These are phyloP conservation scores for Inga leiocalycina DNA, from an alignment of 306 rosid species.

Conservation along the genomic window DNA sequence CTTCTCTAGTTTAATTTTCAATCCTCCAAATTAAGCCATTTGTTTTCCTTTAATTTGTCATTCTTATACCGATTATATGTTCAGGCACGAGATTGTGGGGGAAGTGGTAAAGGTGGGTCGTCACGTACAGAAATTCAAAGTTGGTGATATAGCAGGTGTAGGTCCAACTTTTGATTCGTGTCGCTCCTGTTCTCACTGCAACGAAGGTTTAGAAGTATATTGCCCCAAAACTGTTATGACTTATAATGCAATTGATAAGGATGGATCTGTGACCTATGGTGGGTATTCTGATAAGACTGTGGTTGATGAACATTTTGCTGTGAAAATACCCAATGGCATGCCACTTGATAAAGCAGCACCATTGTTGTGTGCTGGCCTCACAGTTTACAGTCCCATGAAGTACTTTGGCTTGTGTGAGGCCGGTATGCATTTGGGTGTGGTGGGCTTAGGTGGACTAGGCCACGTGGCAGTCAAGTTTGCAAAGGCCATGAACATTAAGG, in stretches of 20 bases:
- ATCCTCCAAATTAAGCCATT: not conserved
- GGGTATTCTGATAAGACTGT: constrained; percentile 39
- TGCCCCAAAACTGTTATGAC: constrained; percentile 27
- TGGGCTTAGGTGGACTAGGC: not conserved
- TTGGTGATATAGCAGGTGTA: constrained; percentile 42
- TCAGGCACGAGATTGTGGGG: constrained; percentile 43
- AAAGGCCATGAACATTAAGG: not conserved
- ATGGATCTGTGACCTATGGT: constrained; percentile 38
- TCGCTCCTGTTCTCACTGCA: constrained; percentile 28
- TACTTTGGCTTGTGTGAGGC: constrained; percentile 14
- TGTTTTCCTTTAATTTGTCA: too few relatives aligned
- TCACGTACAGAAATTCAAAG: constrained; percentile 34
- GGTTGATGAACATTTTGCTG: constrained; percentile 27
- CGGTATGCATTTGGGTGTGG: constrained; percentile 37
- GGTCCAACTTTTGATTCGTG: constrained; percentile 36
- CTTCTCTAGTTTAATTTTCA: not conserved
- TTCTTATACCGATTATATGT: rapidly evolving
- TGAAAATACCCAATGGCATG: constrained; percentile 22
- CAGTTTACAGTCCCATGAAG: constrained; percentile 39
- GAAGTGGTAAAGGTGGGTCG: constrained; percentile 35
- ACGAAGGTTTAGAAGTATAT: constrained; percentile 16
- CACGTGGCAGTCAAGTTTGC: not conserved
- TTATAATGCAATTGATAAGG: constrained; percentile 17
- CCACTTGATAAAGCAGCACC: constrained; percentile 41
- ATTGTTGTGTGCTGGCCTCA: constrained; percentile 38